A percentile compares a stretch with the other conserved stretches of the same genome.
These are phyloP conservation scores for Amanita muscaria DNA, from an alignment of 768 basidiomycete species.

Conservation along the genomic window DNA sequence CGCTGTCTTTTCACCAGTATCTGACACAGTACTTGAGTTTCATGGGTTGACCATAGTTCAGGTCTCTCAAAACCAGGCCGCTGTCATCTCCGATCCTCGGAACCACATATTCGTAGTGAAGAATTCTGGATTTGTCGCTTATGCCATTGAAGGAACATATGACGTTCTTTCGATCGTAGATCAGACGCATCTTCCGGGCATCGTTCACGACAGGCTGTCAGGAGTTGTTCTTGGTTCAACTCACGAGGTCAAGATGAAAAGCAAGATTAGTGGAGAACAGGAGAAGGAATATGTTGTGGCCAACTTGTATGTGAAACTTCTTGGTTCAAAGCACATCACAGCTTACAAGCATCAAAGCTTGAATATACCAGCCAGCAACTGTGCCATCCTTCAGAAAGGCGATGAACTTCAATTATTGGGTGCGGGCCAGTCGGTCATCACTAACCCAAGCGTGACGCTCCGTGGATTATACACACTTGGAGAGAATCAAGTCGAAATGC, in stretches of 20 bases:
- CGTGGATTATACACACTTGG: constrained; percentile 75
- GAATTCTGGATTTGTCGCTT: constrained; percentile 72
- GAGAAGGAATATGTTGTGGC: constrained; percentile 69
- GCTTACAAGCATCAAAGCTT: constrained; percentile 32
- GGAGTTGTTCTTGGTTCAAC: constrained; percentile 57
- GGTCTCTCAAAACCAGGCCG: constrained; percentile 76
- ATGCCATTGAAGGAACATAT: constrained; percentile 71
- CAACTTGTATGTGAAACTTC: constrained; percentile 46
- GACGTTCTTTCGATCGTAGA: constrained; percentile 75
- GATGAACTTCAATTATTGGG: constrained; percentile 72
- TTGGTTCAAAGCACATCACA: background rate
- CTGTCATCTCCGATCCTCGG: constrained; percentile 69
- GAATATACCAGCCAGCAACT: constrained; percentile 81
- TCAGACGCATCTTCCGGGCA: constrained; percentile 64
- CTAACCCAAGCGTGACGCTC: constrained; percentile 74
- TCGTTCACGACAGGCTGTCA: constrained; percentile 56
- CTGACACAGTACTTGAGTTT: constrained; percentile 76
- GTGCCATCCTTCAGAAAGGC: constrained; percentile 75
- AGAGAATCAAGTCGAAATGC: constrained; percentile 81
- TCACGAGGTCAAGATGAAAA: constrained; percentile 75
- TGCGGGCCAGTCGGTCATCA: constrained; percentile 80
- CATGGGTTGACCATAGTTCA: constrained; percentile 78
- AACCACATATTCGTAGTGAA: constrained; percentile 77
- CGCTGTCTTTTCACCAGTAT: constrained; percentile 40
- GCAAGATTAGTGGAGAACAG: constrained; percentile 32